phyloP scores from a whole-genome alignment of 176 grass and related monocot species.

The Dendrocalamus sinicus region DNA sequence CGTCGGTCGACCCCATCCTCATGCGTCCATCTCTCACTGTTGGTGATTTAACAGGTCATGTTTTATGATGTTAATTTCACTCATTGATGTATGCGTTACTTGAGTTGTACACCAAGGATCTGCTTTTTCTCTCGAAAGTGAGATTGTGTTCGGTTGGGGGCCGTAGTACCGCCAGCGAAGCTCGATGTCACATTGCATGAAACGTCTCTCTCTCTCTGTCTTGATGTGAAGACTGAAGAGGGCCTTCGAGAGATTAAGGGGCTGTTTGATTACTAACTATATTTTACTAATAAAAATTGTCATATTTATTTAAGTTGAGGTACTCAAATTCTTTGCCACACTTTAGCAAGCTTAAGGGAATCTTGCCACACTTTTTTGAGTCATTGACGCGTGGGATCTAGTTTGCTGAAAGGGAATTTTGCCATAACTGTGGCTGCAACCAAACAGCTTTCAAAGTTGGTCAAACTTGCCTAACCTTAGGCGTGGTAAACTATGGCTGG shows the following conservation, averaged over 20 bases:
- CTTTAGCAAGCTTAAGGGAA: too few species aligned
- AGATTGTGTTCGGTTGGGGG: neutral
- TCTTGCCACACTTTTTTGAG: too few species aligned
- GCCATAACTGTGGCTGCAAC: too few species aligned
- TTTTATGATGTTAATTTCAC: neutral
- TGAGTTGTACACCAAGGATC: conserved; percentile 41
- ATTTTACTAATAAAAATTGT: too few species aligned
- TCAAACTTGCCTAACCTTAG: too few species aligned
- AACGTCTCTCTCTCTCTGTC: neutral
- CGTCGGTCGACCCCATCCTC: neutral
- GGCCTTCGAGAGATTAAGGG: neutral
- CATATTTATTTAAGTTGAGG: too few species aligned
- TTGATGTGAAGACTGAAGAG: neutral
- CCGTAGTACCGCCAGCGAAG: neutral
- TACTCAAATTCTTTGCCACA: too few species aligned
- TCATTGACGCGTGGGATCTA: too few species aligned
- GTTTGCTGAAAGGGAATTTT: too few species aligned
- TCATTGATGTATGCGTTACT: conserved; percentile 9
- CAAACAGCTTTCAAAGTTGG: too few species aligned
- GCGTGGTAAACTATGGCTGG: too few species aligned
- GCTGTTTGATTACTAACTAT: too few species aligned
- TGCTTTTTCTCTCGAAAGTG: neutral
- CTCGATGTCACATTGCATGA: neutral
- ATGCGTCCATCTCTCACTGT: neutral
- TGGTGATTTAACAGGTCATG: conserved; percentile 30